These are phyloP conservation scores for Coccomyxa subellipsoidea DNA, from an alignment of 163 green algal genomes.

Conservation along the genomic window DNA sequence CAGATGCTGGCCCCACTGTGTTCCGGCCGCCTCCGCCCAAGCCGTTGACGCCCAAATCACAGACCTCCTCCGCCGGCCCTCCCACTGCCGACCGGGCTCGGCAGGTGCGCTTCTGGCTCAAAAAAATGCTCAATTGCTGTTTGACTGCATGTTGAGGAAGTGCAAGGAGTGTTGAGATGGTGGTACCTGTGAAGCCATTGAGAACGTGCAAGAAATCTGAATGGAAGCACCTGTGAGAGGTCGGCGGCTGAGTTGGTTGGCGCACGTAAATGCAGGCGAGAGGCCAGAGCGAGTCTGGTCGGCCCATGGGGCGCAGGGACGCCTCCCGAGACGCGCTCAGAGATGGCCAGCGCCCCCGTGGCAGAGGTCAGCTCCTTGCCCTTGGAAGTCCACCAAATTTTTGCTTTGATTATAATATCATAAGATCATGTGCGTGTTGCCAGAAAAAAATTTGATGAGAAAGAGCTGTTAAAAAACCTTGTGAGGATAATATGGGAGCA, in stretches of 20 bases:
- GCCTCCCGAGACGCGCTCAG: neutral
- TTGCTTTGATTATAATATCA: no score
- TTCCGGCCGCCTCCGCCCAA: neutral
- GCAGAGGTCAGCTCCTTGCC: neutral
- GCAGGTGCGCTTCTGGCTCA: neutral
- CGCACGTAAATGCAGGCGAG: neutral
- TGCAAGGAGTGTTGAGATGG: neutral
- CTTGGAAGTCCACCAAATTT: no score
- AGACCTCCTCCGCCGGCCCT: neutral
- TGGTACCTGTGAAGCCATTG: no score
- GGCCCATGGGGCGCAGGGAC: neutral
- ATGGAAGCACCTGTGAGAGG: no score
- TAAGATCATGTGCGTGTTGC: no score
- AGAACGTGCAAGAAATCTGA: no score
- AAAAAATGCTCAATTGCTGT: neutral
- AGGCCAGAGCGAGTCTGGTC: neutral
- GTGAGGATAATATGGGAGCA: no score
- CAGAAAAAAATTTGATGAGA: no score
- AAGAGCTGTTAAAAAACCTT: no score
- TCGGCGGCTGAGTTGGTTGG: neutral
- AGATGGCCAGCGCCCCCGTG: neutral
- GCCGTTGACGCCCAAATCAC: neutral
- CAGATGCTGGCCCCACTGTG: neutral
- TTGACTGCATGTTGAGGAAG: neutral
- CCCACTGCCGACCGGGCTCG: neutral